Base-by-base conservation (phyloP, 352 stramenopile genomes). In the Pythium rhizo-oryzae region DNA sequence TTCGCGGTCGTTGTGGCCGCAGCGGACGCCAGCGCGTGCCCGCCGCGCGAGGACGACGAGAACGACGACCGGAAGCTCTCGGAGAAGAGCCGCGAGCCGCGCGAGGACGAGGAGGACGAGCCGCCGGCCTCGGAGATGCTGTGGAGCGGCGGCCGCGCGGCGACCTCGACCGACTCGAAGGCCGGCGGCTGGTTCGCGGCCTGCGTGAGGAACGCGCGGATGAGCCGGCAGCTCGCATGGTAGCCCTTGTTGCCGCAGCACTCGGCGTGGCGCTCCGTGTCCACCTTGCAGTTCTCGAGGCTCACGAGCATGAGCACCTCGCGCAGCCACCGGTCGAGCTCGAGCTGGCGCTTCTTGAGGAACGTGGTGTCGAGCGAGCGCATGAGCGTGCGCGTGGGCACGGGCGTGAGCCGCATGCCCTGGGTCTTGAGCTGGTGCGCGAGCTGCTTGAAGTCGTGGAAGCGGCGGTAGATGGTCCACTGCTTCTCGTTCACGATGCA, bases 381-480 rank as follows among this genome's bases (percentile, higher is more conserved):
- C 76, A 92, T 92, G 18, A 93, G 74, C 59, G 87, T 95, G 19
- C 78, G 76, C 30, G 89, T 93, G 16, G 87, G 89, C 33, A 97
- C 80, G 0, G 87, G 77, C 47, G 89, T 89, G 23, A 93, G 65
- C 19, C 86, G 81, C 49, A 92, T 82, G n/a, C 84, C 90, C 65
- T 83, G 64, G 15, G 58, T 91, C 71, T 92, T 94, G 58, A 94
- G 72, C 73, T 91, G 87, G 57, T 92, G 82, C 54, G 83, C 83
- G 30, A 94, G 81, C 63, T 94, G 81, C 51, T 92, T 93, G 55
- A 94, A 94, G 73, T 94, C 87, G 70, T 94, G 84, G 72, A 93
- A 94, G 33, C 87, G 82, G 8, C 87, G 75, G 71, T 94, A 94
- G 68, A 94, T 91, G 9, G 87, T 94, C 87, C 87, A 94, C 61